These are phyloP conservation scores for Penicillium daleae DNA, from an alignment of 495 filamentous ascomycete genomes.

Conservation along the genomic window DNA sequence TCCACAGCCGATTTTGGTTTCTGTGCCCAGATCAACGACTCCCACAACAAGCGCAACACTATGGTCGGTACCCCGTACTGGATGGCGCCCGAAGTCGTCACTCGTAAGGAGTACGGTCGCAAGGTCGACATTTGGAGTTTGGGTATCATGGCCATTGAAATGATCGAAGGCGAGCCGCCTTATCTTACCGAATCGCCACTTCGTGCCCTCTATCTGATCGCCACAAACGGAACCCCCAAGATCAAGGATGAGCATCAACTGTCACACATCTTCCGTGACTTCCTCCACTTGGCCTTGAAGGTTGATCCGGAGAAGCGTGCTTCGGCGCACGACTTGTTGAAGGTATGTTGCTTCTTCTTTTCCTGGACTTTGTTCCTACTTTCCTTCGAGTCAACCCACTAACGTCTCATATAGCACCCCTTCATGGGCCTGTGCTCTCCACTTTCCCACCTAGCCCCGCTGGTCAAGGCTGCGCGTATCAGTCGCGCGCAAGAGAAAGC, in stretches of 20 bases:
- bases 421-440: slow-evolving; percentile 82
- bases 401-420: slow-evolving; percentile 67
- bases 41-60: slow-evolving; percentile 94
- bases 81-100: slow-evolving; percentile 99
- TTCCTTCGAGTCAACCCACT: slow-evolving; percentile 19
- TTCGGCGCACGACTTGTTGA: slow-evolving; percentile 87
- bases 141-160: slow-evolving; percentile 99
- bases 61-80: slow-evolving; percentile 99
- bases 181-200: slow-evolving; percentile 96
- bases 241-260: slow-evolving; percentile 92
- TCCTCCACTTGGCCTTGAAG: slow-evolving; percentile 86
- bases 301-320: slow-evolving; percentile 96
- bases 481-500: slow-evolving; percentile 85
- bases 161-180: slow-evolving; percentile 98
- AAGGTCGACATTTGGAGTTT: slow-evolving; percentile 99
- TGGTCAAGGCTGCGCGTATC: slow-evolving; percentile 83
- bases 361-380: slow-evolving; percentile 2
- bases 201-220: slow-evolving; percentile 91
- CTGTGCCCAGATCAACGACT: slow-evolving; percentile 97
- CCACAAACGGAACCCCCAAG: slow-evolving; percentile 91
- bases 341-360: slow-evolving; percentile 58
- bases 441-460: slow-evolving; percentile 74
- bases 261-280: slow-evolving; percentile 82
- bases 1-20: slow-evolving; percentile 92
- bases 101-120: slow-evolving; percentile 94